phyloP scores from a whole-genome alignment of 331 rosid species.

The Stylosanthes scabra region DNA sequence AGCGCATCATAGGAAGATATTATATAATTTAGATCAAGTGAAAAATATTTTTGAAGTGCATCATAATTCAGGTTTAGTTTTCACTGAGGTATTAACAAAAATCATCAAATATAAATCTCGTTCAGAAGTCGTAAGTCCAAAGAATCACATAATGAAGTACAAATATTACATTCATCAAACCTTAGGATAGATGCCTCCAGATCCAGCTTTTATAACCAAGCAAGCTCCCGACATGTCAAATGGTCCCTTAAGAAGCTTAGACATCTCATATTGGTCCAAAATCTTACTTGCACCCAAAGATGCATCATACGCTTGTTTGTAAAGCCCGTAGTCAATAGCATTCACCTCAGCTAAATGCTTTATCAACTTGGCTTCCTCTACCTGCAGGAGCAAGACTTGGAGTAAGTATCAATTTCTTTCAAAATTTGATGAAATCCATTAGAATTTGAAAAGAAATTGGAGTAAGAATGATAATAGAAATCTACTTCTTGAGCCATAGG shows the following conservation, averaged over 20 bases:
- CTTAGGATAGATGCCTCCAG: slow-evolving; percentile 54
- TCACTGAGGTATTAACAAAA: slow-evolving; percentile 8
- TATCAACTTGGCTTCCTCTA: slow-evolving; percentile 87
- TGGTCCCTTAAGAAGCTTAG: slow-evolving; percentile 84
- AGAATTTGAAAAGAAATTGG: slow-evolving; percentile 7
- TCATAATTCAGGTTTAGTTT: background rate
- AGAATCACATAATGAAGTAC: slow-evolving; percentile 37
- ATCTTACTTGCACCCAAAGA: slow-evolving; percentile 70
- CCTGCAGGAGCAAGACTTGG: slow-evolving; percentile 56
- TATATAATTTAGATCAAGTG: slow-evolving; percentile 2
- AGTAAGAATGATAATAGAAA: slow-evolving; percentile 5
- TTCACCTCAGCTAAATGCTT: slow-evolving; percentile 73
- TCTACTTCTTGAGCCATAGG: background rate
- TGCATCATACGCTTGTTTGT: slow-evolving; percentile 80
- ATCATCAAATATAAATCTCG: background rate
- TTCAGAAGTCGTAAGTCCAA: slow-evolving; percentile 23
- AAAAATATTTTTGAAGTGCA: slow-evolving; percentile 24
- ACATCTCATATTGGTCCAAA: slow-evolving; percentile 76
- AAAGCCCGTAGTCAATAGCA: slow-evolving; percentile 73
- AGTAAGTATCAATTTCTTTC: slow-evolving; percentile 6
- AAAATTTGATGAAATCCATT: background rate
- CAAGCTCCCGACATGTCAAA: slow-evolving; percentile 85
- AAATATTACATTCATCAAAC: slow-evolving; percentile 49
- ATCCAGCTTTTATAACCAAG: slow-evolving; percentile 63
- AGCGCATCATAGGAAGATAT: background rate